Percentiles rank a stretch among this genome's conserved stretches.
Conservation (phyloP, 1,284 basidiomycete species). For the Pulveroboletus sp. region DNA sequence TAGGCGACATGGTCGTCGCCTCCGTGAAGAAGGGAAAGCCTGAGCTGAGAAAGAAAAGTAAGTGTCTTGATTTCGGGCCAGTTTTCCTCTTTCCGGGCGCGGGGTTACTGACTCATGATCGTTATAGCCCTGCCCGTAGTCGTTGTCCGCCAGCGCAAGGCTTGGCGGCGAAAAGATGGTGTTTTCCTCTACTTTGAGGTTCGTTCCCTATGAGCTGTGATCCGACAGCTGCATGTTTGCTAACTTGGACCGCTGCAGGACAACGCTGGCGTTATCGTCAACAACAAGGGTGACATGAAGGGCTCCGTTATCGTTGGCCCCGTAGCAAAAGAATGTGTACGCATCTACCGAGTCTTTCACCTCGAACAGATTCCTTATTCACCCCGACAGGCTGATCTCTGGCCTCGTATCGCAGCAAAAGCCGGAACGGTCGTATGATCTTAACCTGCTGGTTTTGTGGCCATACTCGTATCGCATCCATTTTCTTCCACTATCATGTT, state of each 20-base stretch:
- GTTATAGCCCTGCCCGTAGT: constrained; percentile 91
- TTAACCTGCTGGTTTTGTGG: constrained; percentile 12
- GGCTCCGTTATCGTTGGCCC: constrained; percentile 98
- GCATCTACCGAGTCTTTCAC: constrained; percentile 34
- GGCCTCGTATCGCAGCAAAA: constrained; percentile 99
- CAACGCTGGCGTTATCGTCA: constrained; percentile 96
- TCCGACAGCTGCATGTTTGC: background rate
- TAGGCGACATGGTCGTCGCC: constrained; percentile 98
- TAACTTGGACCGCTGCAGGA: constrained; percentile 50
- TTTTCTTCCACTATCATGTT: constrained; percentile 9
- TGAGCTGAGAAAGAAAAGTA: constrained; percentile 99
- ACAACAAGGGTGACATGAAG: constrained; percentile 99
- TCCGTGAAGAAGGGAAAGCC: constrained; percentile 99
- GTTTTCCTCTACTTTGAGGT: constrained; percentile 99
- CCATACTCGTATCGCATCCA: constrained; percentile 19
- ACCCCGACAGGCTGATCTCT: constrained; percentile 82
- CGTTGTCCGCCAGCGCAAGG: constrained; percentile 96
- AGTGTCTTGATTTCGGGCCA: too few relatives aligned
- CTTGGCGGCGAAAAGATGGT: constrained; percentile 97
- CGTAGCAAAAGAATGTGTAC: constrained; percentile 93
- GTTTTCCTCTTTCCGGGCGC: background rate
- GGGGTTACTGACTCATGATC: constrained; percentile 10
- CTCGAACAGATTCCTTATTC: background rate
- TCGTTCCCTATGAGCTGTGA: constrained; percentile 13
- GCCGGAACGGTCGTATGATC: constrained; percentile 93